Conservation (phyloP, 1,139 yeast genomes). For the Scheffersomyces segobiensis region DNA sequence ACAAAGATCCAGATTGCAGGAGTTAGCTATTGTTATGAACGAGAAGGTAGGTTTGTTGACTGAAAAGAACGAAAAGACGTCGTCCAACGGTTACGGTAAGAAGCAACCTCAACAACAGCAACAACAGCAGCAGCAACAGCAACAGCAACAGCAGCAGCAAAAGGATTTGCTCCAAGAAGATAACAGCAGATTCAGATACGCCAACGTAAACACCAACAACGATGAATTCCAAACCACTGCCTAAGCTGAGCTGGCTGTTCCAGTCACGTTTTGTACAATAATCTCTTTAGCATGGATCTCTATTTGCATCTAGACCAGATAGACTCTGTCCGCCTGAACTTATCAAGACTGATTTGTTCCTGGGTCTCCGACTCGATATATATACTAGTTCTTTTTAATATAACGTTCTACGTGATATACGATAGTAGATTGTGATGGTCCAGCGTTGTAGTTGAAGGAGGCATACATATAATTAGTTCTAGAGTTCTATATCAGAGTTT, state of each 20-base stretch:
- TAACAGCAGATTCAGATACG: conserved; percentile 46
- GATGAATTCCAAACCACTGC: conserved; percentile 47
- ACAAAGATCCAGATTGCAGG: conserved; percentile 84
- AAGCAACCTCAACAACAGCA: conserved; percentile 40
- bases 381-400: neutral
- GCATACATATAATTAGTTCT: neutral
- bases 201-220: conserved; percentile 46
- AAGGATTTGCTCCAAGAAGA: conserved; percentile 37
- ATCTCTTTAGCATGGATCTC: neutral
- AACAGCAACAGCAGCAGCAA: conserved; percentile 34
- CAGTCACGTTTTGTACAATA: neutral
- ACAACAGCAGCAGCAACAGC: conserved; percentile 27
- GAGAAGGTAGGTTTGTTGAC: conserved; percentile 81
- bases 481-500: neutral
- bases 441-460: no score
- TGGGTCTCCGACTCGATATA: neutral
- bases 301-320: neutral
- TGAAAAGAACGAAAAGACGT: conserved; percentile 84
- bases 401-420: neutral
- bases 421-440: neutral
- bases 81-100: conserved; percentile 68
- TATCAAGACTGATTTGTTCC: neutral
- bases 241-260: conserved; percentile 9
- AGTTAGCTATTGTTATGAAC: conserved; percentile 81
- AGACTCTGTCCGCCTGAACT: neutral